These are phyloP conservation scores for Torulaspora gathmanii DNA, from an alignment of 805 yeast genomes.

Conservation along the genomic window DNA sequence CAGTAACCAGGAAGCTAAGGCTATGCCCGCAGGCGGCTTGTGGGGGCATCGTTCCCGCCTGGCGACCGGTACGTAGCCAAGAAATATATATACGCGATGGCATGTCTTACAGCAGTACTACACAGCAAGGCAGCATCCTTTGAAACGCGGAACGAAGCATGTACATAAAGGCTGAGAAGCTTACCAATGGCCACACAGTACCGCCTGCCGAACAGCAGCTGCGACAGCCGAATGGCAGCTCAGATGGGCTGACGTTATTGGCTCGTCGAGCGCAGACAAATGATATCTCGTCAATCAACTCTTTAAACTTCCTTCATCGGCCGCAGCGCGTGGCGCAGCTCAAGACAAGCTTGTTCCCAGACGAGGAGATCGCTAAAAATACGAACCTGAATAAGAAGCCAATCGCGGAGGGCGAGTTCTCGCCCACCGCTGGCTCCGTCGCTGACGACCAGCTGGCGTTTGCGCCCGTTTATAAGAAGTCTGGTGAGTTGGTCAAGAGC, in stretches of 20 bases:
- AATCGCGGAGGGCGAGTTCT: neutral
- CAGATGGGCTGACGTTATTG: conserved; percentile 1
- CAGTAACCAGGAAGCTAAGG: too few species aligned
- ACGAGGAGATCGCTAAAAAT: conserved; percentile 29
- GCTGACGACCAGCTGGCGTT: conserved; percentile 17
- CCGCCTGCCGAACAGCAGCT: neutral
- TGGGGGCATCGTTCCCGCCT: too few species aligned
- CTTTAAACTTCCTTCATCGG: conserved; percentile 28
- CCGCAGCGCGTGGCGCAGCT: conserved; percentile 28
- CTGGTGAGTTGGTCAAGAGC: conserved; percentile 65
- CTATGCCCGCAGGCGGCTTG: too few species aligned
- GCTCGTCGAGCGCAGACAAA: conserved; percentile 6
- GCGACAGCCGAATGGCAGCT: conserved; percentile 1
- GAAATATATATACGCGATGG: too few species aligned
- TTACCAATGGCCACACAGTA: conserved; percentile 1
- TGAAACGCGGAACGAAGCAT: conserved; percentile 3
- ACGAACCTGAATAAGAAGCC: conserved; percentile 22
- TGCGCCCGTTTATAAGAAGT: conserved; percentile 64
- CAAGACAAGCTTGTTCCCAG: conserved; percentile 17
- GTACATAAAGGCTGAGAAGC: conserved; percentile 13
- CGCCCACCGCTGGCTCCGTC: neutral
- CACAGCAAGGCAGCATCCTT: too few species aligned
- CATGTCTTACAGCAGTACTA: too few species aligned
- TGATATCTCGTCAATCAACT: conserved; percentile 11
- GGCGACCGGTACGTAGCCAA: too few species aligned